A percentile compares a stretch with the other conserved stretches of the same genome.
phyloP scores from a whole-genome alignment of 2,329 filamentous ascomycete genomes.

The Trichoderma guizhouense region DNA sequence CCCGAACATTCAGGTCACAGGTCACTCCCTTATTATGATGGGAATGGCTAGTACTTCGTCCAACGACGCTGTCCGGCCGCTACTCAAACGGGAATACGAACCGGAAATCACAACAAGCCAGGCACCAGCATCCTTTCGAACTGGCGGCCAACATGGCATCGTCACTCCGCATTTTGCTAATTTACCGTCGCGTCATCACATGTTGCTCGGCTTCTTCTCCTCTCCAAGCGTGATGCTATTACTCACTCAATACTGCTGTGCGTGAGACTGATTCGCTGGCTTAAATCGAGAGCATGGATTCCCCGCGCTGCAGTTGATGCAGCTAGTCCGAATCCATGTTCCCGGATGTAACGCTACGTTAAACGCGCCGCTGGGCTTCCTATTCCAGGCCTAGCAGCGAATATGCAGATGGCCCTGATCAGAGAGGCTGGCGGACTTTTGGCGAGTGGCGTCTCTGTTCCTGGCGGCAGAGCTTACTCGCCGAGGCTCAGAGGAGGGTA shows the following conservation, averaged over 20 bases:
- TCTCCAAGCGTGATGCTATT: neutral
- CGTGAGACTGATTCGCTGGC: neutral
- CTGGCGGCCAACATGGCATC: neutral
- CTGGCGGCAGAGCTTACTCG: neutral
- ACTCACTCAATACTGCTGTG: neutral
- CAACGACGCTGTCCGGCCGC: neutral
- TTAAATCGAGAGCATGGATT: neutral
- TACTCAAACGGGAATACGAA: neutral
- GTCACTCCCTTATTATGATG: neutral
- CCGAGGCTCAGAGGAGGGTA: neutral
- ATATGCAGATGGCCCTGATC: neutral
- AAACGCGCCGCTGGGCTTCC: neutral
- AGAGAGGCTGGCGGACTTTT: neutral
- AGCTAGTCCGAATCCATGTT: neutral
- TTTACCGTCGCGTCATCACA: neutral
- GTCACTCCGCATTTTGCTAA: neutral
- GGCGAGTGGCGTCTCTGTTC: neutral
- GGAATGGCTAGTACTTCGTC: neutral
- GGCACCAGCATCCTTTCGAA: neutral
- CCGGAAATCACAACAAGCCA: neutral
- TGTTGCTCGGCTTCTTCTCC: conserved; percentile 3
- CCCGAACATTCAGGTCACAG: neutral
- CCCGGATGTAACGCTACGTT: neutral
- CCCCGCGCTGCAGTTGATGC: neutral
- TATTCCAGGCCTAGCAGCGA: neutral